Evolutionary conservation across 495 filamentous ascomycete genomes (phyloP), one percentile per base, ranked within the genome.

Genomic region (Physcia stellaris): DNA sequence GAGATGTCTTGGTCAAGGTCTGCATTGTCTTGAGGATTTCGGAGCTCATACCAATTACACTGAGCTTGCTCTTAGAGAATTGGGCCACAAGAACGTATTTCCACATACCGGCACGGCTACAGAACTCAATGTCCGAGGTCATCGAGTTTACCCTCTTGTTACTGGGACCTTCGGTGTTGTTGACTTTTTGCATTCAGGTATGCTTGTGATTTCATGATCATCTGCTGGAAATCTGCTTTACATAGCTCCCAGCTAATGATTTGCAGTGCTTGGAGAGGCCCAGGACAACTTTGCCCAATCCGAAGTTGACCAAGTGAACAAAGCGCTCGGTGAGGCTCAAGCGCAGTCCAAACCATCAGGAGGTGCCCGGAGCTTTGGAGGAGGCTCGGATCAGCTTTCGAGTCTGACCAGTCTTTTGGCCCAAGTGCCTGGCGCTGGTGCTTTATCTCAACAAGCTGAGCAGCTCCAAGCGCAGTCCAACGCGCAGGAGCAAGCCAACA

Each of bases 181-280:
- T 17, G 90, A 96, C 49, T 98, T 98, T 58, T 68, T 95, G 52
- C 90, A 98, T 57, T 93, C 84, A n/a, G n/a, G n/a, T n/a, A n/a
- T n/a, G n/a, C n/a, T n/a, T n/a, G n/a, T n/a, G n/a, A n/a, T n/a
- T n/a, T n/a, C n/a, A n/a, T n/a, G n/a, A n/a, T n/a, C n/a, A n/a
- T n/a, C n/a, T n/a, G n/a, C n/a, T n/a, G n/a, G n/a, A n/a, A n/a
- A n/a, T n/a, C n/a, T n/a, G n/a, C n/a, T n/a, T n/a, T n/a, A n/a
- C n/a, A n/a, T n/a, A n/a, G n/a, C n/a, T n/a, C n/a, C n/a, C n/a
- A n/a, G n/a, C n/a, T n/a, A n/a, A n/a, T n/a, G n/a, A n/a, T n/a
- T n/a, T n/a, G n/a, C n/a, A 1, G 86, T 98, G n/a, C 66, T 95
- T 6, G 90, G 90, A 24, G 90, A 98, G 55, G 88, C 86, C 17